Base-by-base conservation (phyloP, 2,329 filamentous ascomycete genomes). In the Clonostachys rhizophaga region DNA sequence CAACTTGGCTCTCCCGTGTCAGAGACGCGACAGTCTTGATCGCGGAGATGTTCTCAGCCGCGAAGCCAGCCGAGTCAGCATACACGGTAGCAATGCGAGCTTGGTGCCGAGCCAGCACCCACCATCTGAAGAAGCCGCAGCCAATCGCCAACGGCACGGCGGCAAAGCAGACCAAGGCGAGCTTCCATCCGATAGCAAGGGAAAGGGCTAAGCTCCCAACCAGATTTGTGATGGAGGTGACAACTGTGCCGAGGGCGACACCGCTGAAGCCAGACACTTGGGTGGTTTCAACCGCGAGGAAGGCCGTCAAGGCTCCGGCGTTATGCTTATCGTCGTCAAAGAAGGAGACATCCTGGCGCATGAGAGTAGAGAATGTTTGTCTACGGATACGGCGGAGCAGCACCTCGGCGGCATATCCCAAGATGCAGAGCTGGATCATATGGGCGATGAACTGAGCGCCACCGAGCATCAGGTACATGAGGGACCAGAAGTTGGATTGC, bases 11-110 rank as follows among this genome's bases (percentile, higher is more conserved):
- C 68, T 99, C 94, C 10, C 92, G 82, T 0, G 91, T 96, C 41
- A 99, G 77, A 9, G 90, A 89, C 5, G 91, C 92, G 10, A 99
- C 91, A 3, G 94, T 99, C 45, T 92, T 87, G 55, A 97, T 96
- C 7, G 91, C 88, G 3, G 89, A 91, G 34, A 95, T 95, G 40
- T 91, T 91, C 66, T 99, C 94, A 42, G 91, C 94, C 11, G 94
- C 94, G 61, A 87, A 95, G 47, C 85, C 86, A 8, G 92, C 92
- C 49, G 89, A 72, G 6, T 55, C 61, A 86, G 50, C 90, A 64
- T 35, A 96, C 80, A 1, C 89, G 94, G 10, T 77, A 75, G 36
- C 95, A 65, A 51, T 87, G 89, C 42, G 74, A 72, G 46, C 33
- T 6, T 64, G 70, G 17, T 71, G 52, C 45, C 58, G 61, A 41